A percentile compares a stretch with the other conserved stretches of the same genome.
phyloP scores from a whole-genome alignment of 306 rosid species.

The Quercus mongolica region DNA sequence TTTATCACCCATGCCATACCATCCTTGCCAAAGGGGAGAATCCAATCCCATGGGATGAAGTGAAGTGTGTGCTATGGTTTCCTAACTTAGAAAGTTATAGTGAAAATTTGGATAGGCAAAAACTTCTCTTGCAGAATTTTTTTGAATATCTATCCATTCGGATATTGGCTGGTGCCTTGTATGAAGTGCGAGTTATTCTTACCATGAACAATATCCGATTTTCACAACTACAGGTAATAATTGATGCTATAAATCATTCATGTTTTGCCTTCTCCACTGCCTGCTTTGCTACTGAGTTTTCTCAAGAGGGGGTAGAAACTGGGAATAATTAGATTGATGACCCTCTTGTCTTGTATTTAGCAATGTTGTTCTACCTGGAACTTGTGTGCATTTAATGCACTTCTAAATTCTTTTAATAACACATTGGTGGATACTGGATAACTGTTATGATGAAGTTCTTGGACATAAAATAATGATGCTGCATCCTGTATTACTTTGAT shows the following conservation, averaged over 20 bases:
- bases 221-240: slow-evolving; percentile 74
- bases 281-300: neutral
- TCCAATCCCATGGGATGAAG: slow-evolving; percentile 64
- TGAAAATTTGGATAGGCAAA: slow-evolving; percentile 47
- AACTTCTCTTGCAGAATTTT: slow-evolving; percentile 44
- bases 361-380: neutral
- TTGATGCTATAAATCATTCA: neutral
- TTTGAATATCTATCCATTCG: slow-evolving; percentile 66
- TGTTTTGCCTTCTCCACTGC: neutral
- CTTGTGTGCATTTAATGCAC: neutral
- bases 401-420: neutral
- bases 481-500: neutral
- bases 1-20: slow-evolving; percentile 59
- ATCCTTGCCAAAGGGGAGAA: slow-evolving; percentile 53
- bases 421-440: neutral
- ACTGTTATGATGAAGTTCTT: neutral
- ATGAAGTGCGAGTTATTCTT: slow-evolving; percentile 51
- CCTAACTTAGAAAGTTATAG: slow-evolving; percentile 47
- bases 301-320: neutral
- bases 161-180: slow-evolving; percentile 53
- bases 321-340: neutral
- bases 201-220: slow-evolving; percentile 78
- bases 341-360: neutral
- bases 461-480: neutral
- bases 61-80: slow-evolving; percentile 68